Evolutionary conservation across 257 asterid species (phyloP), one percentile per base, ranked within the genome.

Genomic region (Penstemon davidsonii): DNA sequence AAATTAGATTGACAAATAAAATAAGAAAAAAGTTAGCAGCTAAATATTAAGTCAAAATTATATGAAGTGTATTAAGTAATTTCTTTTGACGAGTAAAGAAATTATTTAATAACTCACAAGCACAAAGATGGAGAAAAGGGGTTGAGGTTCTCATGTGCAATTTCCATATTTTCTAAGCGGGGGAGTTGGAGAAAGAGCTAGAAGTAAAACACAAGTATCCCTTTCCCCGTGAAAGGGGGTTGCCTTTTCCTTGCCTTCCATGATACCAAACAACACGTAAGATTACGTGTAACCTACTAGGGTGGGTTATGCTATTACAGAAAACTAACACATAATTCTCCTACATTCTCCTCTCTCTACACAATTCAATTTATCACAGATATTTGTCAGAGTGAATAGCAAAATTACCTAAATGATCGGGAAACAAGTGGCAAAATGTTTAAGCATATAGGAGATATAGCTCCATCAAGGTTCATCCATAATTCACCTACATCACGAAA

Each of bases 401-500:
- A 70, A 40, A 70, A 44, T 52, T 86, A 90, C 96, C 88, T 73
- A 64, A 76, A 72, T 67, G 84, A 81, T 64, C 88, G 79, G 78
- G 66, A 74, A 77, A 86, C 92, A 72, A 88, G 92, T 57, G 91
- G 95, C 76, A 90, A 75, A 73, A 87, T 78, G 76, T 88, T 88
- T 55, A 90, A 75, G 82, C 96, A 88, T 74, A 90, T 81, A 66
- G 97, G 97, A 73, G 97, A 90, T 78, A 90, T 84, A 76, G 84
- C 85, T 54, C 97, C 97, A 75, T 90, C 97, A 39, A 88, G 93
- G 83, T 88, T 90, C 95, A 86, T 90, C 97, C 97, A 90, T 57
- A 90, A 74, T 78, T 90, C 90, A 49, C 97, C 97, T 90, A 81
- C 77, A 81, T 39, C 56, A 75, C 45, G 59, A 55, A 61, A 62